Base-by-base conservation (phyloP, 441 rosid genomes). In the Mallotus repandus region DNA sequence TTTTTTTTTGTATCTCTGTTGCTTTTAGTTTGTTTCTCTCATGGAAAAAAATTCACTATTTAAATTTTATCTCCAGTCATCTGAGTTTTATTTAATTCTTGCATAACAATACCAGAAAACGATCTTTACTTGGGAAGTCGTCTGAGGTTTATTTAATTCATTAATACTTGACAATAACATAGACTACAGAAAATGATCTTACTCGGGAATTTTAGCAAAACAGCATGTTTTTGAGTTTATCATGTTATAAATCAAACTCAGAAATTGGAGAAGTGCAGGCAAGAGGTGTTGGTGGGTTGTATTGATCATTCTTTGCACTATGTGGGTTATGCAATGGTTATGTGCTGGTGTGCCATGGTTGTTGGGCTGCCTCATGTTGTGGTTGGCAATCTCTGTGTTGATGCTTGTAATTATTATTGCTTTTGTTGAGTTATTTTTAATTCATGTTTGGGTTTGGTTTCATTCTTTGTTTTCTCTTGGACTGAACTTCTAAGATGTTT, bases 401-500 rank as follows among this genome's bases (percentile, higher is more conserved):
- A 22, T 45, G 63, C 38, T 66, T 74, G 70, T 60, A 55, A 66
- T 72, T 38, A 66, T 72, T 38, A 46, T 43, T 79, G 43, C 7
- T 19, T 67, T 41, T 29, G 29, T 54, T 69, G 50, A 45, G 29
- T 9, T 66, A 66, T 12, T 29, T 57, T n/a, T 32, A 41, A 19
- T 16, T 70, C 10, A 45, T 15, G 6, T 49, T 59, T 56, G 16
- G 50, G 14, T 52, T 48, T 32, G 22, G 21, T 8, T 32, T 12
- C 66, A 0, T n/a, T 14, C 46, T 22, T 8, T 18, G 12, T 63
- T 66, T 70, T 57, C 16, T 67, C 63, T 69, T 50, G 29, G 64
- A 68, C 50, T 41, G 49, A 50, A 52, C 50, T 32, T 57, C 76
- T 78, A 59, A 78, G 41, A 66, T 68, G 63, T 48, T 62, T 67